phyloP scores from a whole-genome alignment of 495 filamentous ascomycete species.

The Penicillium chermesinum region DNA sequence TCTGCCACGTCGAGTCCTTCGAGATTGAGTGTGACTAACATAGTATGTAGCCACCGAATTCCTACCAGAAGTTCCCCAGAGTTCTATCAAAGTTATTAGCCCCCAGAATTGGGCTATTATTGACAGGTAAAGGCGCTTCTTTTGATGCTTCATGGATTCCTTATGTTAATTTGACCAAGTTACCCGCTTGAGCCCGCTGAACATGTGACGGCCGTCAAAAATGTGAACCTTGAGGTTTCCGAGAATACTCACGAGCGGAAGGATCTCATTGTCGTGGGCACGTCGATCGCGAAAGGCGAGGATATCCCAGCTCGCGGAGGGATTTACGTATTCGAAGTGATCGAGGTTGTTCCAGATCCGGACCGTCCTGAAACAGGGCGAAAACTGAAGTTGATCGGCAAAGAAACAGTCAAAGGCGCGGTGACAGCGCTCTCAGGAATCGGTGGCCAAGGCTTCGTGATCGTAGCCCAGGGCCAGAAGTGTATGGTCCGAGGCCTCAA shows the following conservation, averaged over 20 bases:
- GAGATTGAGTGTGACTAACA: slow-evolving; percentile 14
- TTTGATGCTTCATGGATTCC: not conserved
- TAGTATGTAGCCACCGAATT: slow-evolving; percentile 44
- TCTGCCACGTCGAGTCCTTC: not conserved
- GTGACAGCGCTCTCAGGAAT: slow-evolving; percentile 82
- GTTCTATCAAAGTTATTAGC: slow-evolving; percentile 67
- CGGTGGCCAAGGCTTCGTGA: slow-evolving; percentile 87
- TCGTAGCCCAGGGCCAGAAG: slow-evolving; percentile 92
- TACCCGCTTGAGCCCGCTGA: slow-evolving; percentile 63
- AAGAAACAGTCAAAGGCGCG: slow-evolving; percentile 90
- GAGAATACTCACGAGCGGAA: slow-evolving; percentile 82
- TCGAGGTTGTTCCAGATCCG: slow-evolving; percentile 84
- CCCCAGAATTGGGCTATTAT: slow-evolving; percentile 71
- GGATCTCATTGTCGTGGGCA: slow-evolving; percentile 78
- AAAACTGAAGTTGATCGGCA: slow-evolving; percentile 77
- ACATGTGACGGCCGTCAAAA: slow-evolving; percentile 72
- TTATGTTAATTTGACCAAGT: slow-evolving; percentile 15
- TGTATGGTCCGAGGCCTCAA: slow-evolving; percentile 94
- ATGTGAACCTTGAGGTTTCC: slow-evolving; percentile 79
- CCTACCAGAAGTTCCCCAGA: slow-evolving; percentile 61
- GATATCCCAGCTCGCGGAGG: slow-evolving; percentile 80
- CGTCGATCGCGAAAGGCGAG: slow-evolving; percentile 76
- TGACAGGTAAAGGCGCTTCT: slow-evolving; percentile 48
- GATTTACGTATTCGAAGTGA: slow-evolving; percentile 88
- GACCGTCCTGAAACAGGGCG: slow-evolving; percentile 76